A percentile compares a stretch with the other conserved stretches of the same genome.
Evolutionary conservation across 139 green algal species (phyloP).

Genomic region (Yamagishiella unicocca): DNA sequence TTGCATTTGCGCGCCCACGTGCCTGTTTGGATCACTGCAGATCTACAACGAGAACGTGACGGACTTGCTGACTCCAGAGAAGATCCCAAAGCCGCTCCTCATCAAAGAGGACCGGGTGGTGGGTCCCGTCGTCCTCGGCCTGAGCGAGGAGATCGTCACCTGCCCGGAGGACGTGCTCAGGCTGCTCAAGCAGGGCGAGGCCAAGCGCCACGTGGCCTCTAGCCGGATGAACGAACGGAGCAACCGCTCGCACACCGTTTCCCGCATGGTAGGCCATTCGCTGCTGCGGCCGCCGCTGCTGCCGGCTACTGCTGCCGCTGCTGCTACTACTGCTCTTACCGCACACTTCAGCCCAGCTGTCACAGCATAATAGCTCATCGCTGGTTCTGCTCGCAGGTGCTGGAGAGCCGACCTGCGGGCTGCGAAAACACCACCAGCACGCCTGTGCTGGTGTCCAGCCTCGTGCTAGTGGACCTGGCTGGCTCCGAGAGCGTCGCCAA

Average conservation of each 20-base stretch:
- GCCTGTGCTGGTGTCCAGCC: conserved; percentile 83
- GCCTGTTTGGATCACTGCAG: too few species aligned
- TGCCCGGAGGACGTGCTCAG: conserved; percentile 83
- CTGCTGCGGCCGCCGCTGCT: too few species aligned
- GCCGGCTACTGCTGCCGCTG: too few species aligned
- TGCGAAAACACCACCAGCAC: conserved; percentile 59
- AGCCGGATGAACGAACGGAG: conserved; percentile 97
- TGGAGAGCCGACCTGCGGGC: conserved; percentile 77
- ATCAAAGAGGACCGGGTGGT: conserved; percentile 89
- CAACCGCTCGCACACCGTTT: conserved; percentile 93
- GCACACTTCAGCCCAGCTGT: too few species aligned
- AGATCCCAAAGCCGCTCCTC: conserved; percentile 76
- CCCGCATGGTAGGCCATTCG: conserved; percentile 98
- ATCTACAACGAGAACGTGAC: conserved; percentile 99
- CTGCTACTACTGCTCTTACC: too few species aligned
- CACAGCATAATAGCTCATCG: too few species aligned
- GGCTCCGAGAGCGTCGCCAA: conserved; percentile 93
- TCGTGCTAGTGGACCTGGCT: conserved; percentile 95
- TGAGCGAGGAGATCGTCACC: conserved; percentile 95
- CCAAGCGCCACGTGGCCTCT: conserved; percentile 88
- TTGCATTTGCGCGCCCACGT: too few species aligned
- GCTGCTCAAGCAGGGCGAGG: conserved; percentile 87
- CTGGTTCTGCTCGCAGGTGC: conserved; percentile 68
- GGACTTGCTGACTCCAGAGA: conserved; percentile 89
- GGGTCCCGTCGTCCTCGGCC: conserved; percentile 92